phyloP scores from a whole-genome alignment of 2,329 filamentous ascomycete species.

The Emergomyces orientalis region DNA sequence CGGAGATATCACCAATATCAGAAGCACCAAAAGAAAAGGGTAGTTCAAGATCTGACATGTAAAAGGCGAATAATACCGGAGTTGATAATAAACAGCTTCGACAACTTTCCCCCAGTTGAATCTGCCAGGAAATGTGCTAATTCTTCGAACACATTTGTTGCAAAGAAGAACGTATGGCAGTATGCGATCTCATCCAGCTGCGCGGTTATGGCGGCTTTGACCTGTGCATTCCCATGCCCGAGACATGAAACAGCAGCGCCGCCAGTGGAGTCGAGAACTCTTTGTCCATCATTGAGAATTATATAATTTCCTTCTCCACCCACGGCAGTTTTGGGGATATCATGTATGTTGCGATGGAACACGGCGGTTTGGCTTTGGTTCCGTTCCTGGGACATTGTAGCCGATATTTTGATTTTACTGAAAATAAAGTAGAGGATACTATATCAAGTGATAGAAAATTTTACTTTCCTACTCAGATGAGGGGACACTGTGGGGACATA shows the following conservation, averaged over 20 bases:
- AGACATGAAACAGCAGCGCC: constrained; percentile 65
- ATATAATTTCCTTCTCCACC: constrained; percentile 45
- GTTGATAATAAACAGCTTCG: constrained; percentile 47
- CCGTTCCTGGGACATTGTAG: not conserved
- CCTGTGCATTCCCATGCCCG: constrained; percentile 55
- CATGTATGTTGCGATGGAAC: constrained; percentile 44
- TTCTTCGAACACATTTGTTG: constrained; percentile 45
- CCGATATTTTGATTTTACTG: not conserved
- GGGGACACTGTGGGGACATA: not conserved
- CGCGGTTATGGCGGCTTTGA: constrained; percentile 49
- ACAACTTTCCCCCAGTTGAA: constrained; percentile 45
- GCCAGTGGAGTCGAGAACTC: constrained; percentile 61
- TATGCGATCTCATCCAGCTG: constrained; percentile 54
- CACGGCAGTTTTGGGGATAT: constrained; percentile 39
- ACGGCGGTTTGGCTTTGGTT: constrained; percentile 25
- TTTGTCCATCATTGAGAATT: constrained; percentile 46
- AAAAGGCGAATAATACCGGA: constrained; percentile 39
- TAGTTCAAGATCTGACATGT: not conserved
- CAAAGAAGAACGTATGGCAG: constrained; percentile 51
- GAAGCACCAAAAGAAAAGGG: not conserved
- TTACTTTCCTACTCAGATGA: not conserved
- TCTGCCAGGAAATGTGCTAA: constrained; percentile 43
- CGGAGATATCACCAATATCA: not conserved
- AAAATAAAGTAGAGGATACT: not conserved
- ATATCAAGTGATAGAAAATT: not conserved